These are phyloP conservation scores for Cruciata laevipes DNA, from an alignment of 257 asterid genomes.

Conservation along the genomic window DNA sequence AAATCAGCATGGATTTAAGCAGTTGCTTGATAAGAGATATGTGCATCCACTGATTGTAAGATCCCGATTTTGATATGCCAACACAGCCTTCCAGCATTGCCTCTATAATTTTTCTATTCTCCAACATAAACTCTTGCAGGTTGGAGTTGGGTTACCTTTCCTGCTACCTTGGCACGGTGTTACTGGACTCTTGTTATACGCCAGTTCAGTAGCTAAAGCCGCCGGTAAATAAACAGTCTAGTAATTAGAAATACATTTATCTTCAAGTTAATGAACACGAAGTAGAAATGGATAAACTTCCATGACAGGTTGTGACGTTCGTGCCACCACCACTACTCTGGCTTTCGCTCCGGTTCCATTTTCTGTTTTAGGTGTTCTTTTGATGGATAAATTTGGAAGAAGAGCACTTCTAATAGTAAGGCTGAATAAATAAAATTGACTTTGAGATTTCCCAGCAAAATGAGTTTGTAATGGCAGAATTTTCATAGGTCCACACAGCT, in stretches of 20 bases:
- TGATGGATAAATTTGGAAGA: conserved; percentile 6
- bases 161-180: background rate
- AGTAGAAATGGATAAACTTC: background rate
- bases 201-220: conserved; percentile 7
- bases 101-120: background rate
- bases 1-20: background rate
- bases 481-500: background rate
- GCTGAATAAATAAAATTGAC: background rate
- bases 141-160: conserved; percentile 7
- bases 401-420: conserved; percentile 5
- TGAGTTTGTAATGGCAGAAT: background rate
- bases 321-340: conserved; percentile 2
- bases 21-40: conserved; percentile 16
- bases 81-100: background rate
- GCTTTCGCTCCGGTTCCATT: conserved; percentile 8
- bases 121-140: background rate
- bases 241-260: background rate
- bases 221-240: conserved; percentile 3
- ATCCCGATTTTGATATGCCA: background rate
- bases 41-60: conserved; percentile 12
- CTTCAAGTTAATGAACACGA: background rate
- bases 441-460: background rate
- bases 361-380: conserved; percentile 1
- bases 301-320: conserved; percentile 6
- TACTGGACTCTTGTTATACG: background rate